Evolutionary conservation across 2,329 filamentous ascomycete genomes (phyloP).

Genomic region (Fusarium aywerte): DNA sequence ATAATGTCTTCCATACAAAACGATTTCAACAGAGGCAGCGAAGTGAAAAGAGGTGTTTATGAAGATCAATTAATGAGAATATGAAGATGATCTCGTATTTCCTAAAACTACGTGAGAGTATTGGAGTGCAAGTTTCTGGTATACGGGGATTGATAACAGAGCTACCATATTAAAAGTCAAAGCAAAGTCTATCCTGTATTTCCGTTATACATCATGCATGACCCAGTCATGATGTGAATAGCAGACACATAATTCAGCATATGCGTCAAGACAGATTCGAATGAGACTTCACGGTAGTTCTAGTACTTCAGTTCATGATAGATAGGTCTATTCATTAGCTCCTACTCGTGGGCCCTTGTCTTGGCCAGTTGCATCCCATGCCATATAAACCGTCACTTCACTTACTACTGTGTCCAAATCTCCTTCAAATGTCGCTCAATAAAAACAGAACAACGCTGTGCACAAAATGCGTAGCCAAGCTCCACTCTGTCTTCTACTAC

Average conservation of each 20-base stretch:
- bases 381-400: constrained; percentile 3
- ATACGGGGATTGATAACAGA: neutral
- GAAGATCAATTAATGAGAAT: neutral
- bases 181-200: neutral
- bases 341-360: constrained; percentile 5
- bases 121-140: neutral
- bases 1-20: constrained; percentile 27
- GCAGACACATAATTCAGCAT: neutral
- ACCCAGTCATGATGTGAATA: neutral
- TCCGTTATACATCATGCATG: neutral
- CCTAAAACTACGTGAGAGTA: neutral
- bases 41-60: neutral
- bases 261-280: neutral
- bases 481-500: constrained; percentile 6
- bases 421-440: constrained; percentile 8
- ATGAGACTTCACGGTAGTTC: neutral
- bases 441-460: constrained; percentile 25
- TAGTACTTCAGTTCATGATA: neutral
- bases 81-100: neutral
- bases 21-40: neutral
- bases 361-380: constrained; percentile 16
- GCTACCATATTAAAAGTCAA: neutral
- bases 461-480: constrained; percentile 5
- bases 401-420: constrained; percentile 20
- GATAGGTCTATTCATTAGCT: constrained; percentile 34